Percentiles rank a stretch among this genome's conserved stretches.
Evolutionary conservation across 208 protist species (phyloP).

Genomic region (Acanthamoeba healyi): DNA sequence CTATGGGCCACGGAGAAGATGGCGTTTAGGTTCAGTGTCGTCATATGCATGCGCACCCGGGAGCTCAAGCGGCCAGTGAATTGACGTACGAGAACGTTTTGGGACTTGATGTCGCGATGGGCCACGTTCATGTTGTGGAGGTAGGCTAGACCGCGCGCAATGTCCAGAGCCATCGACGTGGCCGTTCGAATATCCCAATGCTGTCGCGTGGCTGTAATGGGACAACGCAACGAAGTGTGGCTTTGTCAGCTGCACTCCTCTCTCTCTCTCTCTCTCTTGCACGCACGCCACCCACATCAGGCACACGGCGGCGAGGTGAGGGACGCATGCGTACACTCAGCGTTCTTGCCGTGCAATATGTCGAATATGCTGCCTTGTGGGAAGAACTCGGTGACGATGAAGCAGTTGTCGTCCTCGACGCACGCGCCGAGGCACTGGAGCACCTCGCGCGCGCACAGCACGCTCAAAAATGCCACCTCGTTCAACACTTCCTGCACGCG

Average conservation of each 20-base stretch:
- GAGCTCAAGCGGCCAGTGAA: background rate
- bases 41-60: no score
- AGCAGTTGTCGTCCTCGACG: slow-evolving; percentile 51
- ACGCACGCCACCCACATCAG: background rate
- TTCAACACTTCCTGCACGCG: slow-evolving; percentile 61
- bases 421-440: slow-evolving; percentile 55
- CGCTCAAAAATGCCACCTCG: slow-evolving; percentile 60
- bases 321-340: background rate
- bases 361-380: slow-evolving; percentile 16
- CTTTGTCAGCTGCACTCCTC: no score
- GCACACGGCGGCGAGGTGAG: background rate
- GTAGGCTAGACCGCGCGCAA: slow-evolving; percentile 86
- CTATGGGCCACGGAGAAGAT: no score
- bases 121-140: slow-evolving; percentile 80
- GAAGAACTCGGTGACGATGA: slow-evolving; percentile 72
- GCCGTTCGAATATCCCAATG: slow-evolving; percentile 23
- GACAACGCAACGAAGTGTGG: background rate
- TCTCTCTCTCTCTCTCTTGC: no score
- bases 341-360: slow-evolving; percentile 42
- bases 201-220: background rate
- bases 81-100: slow-evolving; percentile 54
- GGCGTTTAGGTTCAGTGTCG: no score
- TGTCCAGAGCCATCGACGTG: slow-evolving; percentile 83
- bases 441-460: slow-evolving; percentile 37
- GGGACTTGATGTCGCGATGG: slow-evolving; percentile 66